Percentiles rank a stretch among this genome's conserved stretches.
Evolutionary conservation across 176 grass and related monocot species (phyloP).

Genomic region (Juncus effusus): DNA sequence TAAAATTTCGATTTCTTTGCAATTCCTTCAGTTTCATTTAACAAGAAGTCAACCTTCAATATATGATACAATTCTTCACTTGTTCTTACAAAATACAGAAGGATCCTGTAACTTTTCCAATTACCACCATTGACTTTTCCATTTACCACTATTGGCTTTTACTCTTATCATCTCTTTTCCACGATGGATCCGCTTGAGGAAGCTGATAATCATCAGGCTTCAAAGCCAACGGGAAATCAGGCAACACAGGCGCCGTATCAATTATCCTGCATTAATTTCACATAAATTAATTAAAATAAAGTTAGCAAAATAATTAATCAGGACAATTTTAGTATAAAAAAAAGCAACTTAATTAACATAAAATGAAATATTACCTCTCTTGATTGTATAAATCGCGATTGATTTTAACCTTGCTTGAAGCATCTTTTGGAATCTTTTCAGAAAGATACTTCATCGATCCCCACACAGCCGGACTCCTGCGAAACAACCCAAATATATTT

Average conservation of each 20-base stretch:
- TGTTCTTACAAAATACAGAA: conserved; percentile 18
- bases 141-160: conserved; percentile 22
- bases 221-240: conserved; percentile 86
- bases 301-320: conserved; percentile 7
- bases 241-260: conserved; percentile 59
- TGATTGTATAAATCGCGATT: conserved; percentile 86
- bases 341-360: background rate
- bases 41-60: conserved; percentile 16
- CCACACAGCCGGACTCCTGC: conserved; percentile 69
- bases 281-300: conserved; percentile 22
- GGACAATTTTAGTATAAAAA: background rate
- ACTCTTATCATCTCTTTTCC: conserved; percentile 48
- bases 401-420: conserved; percentile 81
- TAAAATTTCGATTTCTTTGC: conserved; percentile 25
- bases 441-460: conserved; percentile 84
- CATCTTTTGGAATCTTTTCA: conserved; percentile 92
- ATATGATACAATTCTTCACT: conserved; percentile 2
- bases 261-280: conserved; percentile 47
- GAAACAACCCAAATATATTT: conserved; percentile 15
- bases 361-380: conserved; percentile 62
- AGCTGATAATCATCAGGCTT: conserved; percentile 90
- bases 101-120: conserved; percentile 12
- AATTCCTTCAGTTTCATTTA: conserved; percentile 29
- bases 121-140: conserved; percentile 20
- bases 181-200: conserved; percentile 57